phyloP scores from a whole-genome alignment of 176 grass and related monocot species.

The Oropetium thomaeum region DNA sequence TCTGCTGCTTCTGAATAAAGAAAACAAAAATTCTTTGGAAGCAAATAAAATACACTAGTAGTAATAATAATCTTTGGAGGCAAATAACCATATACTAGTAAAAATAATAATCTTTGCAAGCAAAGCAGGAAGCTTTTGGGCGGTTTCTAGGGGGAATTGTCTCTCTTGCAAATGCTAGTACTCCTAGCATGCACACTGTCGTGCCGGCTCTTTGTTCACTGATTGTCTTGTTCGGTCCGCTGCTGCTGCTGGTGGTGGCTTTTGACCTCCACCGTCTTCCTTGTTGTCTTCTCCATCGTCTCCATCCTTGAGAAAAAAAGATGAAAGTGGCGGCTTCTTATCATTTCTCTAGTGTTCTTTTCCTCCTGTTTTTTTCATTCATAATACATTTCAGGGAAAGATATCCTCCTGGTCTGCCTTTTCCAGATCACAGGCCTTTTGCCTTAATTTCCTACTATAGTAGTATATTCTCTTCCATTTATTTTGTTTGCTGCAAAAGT shows the following conservation, averaged over 20 bases:
- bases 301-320: conserved; percentile 16
- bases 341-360: background rate
- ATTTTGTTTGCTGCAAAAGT: background rate
- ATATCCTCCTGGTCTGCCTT: conserved; percentile 46
- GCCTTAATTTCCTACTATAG: background rate
- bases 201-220: too few relatives aligned
- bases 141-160: too few relatives aligned
- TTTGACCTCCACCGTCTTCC: conserved; percentile 36
- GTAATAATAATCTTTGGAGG: too few relatives aligned
- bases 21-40: too few relatives aligned
- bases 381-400: background rate
- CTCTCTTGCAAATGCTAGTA: too few relatives aligned
- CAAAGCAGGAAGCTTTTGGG: too few relatives aligned
- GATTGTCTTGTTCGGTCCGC: conserved; percentile 22
- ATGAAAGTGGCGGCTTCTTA: conserved; percentile 9
- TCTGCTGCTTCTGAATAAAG: too few relatives aligned
- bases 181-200: too few relatives aligned
- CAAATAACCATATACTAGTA: too few relatives aligned
- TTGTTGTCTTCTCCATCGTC: background rate
- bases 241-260: too few relatives aligned
- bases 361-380: background rate
- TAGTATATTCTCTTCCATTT: background rate
- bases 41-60: too few relatives aligned
- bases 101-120: too few relatives aligned
- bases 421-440: conserved; percentile 1